Base-by-base conservation (phyloP, 768 basidiomycete genomes). In the Amanita pallidorosea region DNA sequence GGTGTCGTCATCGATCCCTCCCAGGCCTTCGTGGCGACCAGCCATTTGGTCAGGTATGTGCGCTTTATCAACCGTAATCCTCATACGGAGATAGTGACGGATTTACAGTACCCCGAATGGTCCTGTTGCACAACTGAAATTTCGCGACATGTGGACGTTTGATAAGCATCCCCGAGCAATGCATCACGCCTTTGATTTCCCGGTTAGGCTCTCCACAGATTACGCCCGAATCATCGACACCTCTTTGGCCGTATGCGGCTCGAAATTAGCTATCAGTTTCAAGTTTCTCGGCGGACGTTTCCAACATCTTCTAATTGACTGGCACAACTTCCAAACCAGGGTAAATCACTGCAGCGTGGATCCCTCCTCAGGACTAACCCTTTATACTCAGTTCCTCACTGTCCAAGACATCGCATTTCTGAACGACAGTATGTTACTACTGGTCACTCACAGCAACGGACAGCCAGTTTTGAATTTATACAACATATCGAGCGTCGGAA, bases 131-230 rank as follows among this genome's bases (percentile, higher is more conserved):
- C 69, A 72, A 40, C 58, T 83, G 55, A 76, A 77, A 54, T 69
- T 83, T 52, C 74, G 77, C 53, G 68, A 80, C 58, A 61, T 81
- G 46, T 75, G 73, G 67, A 67, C 67, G n/a, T 78, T 77, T 52
- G 73, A 70, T 50, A 76, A 77, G 57, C 80, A 83, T 57, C 66
- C 72, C 27, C 65, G 62, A 45, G 73, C 77, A 25, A 60, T 59
- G 35, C 61, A 64, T 9, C 59, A 69, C 31, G 64, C 63, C 33
- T 75, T 71, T 53, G 72, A 75, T 40, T 71, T 72, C 53, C 62
- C 59, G 23, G 68, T 67, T 15, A 72, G 69, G 48, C 54, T 65
- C 17, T 41, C 65, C 42, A 64, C 62, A 6, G 50, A 51, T 25
- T 45, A 51, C 23, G 15, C 42, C 42, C 64, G 67, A 5, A 64